Evolutionary conservation across 225 moss, liverwort and hornwort genomes (phyloP).

Genomic region (Polytrichum formosum): DNA sequence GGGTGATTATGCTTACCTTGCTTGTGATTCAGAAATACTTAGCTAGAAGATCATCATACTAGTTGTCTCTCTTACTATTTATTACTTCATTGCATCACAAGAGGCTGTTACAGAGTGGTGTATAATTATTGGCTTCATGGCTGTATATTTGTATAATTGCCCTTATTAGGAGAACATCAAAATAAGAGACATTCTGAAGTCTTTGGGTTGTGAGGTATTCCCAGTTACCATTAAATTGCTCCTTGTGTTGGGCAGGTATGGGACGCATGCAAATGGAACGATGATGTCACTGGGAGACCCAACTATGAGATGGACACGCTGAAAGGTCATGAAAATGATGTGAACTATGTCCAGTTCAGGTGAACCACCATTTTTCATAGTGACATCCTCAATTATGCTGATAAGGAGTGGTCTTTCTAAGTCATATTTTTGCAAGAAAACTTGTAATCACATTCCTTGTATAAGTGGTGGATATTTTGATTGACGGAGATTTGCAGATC

Average conservation of each 20-base stretch:
- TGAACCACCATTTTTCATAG: slow-evolving; percentile 7
- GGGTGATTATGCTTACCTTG: slow-evolving; percentile 33
- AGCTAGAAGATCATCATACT: not conserved
- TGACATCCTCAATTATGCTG: not conserved
- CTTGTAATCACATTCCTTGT: too few species aligned
- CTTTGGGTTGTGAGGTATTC: too few species aligned
- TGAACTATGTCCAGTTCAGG: slow-evolving; percentile 99
- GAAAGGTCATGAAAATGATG: slow-evolving; percentile 92
- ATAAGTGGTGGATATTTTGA: too few species aligned
- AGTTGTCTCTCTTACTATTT: not conserved
- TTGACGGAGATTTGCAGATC: not conserved
- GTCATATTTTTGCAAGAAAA: too few species aligned
- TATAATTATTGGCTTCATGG: too few species aligned
- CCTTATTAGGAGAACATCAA: too few species aligned
- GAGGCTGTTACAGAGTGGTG: too few species aligned
- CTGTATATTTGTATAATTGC: too few species aligned
- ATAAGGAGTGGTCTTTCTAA: not conserved
- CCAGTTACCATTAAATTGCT: not conserved
- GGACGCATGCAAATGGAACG: slow-evolving; percentile 98
- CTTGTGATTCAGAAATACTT: too few species aligned
- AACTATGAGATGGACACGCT: slow-evolving; percentile 93
- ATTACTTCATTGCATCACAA: too few species aligned
- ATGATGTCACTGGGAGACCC: slow-evolving; percentile 83
- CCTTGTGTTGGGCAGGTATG: slow-evolving; percentile 62
- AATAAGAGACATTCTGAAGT: too few species aligned